A percentile compares a stretch with the other conserved stretches of the same genome.
Conservation (phyloP, 139 green algal genomes). For the Astrephomene gubernaculifera region DNA sequence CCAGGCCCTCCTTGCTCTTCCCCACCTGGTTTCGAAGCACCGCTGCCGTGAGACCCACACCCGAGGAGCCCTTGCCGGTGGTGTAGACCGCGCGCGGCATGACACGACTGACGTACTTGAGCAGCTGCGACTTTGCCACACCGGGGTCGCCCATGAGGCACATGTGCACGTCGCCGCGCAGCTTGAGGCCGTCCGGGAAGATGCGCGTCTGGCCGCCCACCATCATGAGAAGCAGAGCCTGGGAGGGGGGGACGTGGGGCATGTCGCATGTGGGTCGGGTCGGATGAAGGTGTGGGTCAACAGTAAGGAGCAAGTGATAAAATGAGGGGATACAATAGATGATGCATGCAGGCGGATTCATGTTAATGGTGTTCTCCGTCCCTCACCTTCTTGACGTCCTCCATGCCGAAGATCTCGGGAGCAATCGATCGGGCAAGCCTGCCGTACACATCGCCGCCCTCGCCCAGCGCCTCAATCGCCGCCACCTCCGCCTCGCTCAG, state of each 20-base stretch:
- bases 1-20: not conserved
- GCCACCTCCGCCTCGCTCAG: slow-evolving; percentile 49
- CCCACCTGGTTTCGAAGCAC: slow-evolving; percentile 88
- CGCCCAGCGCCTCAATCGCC: slow-evolving; percentile 65
- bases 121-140: slow-evolving; percentile 98
- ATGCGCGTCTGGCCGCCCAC: slow-evolving; percentile 87
- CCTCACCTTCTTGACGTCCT: slow-evolving; percentile 93
- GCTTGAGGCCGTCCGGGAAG: slow-evolving; percentile 95
- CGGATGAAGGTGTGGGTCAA: no score
- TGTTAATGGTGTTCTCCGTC: no score
- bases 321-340: no score
- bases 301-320: no score
- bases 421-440: slow-evolving; percentile 86
- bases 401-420: slow-evolving; percentile 94
- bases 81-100: slow-evolving; percentile 96
- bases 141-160: slow-evolving; percentile 99
- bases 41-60: slow-evolving; percentile 95
- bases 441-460: slow-evolving; percentile 82
- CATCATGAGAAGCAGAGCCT: slow-evolving; percentile 95
- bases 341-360: no score
- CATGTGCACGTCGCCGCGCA: slow-evolving; percentile 96
- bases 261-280: no score
- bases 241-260: not conserved
- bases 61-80: slow-evolving; percentile 94
- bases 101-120: slow-evolving; percentile 87